Evolutionary conservation across 176 grass and related monocot genomes (phyloP).

Genomic region (Themeda triandra): DNA sequence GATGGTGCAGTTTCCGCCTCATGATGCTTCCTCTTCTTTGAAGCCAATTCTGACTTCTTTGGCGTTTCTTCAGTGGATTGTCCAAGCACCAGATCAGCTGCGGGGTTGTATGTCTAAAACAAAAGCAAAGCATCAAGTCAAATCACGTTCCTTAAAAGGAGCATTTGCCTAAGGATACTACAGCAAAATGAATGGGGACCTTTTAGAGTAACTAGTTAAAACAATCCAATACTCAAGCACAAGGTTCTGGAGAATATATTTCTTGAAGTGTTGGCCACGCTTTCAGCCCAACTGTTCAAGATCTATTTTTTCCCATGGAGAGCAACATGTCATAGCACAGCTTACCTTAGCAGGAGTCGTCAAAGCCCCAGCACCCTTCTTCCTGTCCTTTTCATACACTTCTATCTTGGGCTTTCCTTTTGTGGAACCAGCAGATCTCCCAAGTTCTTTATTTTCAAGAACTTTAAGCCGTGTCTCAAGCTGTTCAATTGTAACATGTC

Average conservation of each 20-base stretch:
- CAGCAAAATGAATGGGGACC: neutral
- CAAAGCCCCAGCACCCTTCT: slow-evolving; percentile 70
- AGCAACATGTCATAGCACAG: neutral
- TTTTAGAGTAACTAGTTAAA: neutral
- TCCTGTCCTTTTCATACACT: slow-evolving; percentile 76
- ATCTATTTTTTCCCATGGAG: neutral
- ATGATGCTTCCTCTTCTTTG: too few species aligned
- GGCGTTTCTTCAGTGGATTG: neutral
- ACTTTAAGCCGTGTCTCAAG: slow-evolving; percentile 65
- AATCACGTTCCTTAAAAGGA: neutral
- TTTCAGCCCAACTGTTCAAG: neutral
- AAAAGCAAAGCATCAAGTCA: slow-evolving; percentile 1
- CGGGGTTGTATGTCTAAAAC: slow-evolving; percentile 73
- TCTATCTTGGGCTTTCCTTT: slow-evolving; percentile 93
- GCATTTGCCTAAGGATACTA: neutral
- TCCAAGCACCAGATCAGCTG: slow-evolving; percentile 62
- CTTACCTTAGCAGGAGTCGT: slow-evolving; percentile 72
- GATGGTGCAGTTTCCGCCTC: too few species aligned
- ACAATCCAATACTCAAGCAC: neutral
- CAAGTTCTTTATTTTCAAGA: slow-evolving; percentile 70
- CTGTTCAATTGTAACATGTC: slow-evolving; percentile 41
- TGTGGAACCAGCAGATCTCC: slow-evolving; percentile 60
- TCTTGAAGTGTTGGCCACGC: neutral
- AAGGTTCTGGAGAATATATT: too few species aligned
- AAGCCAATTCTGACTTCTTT: neutral